Conservation (phyloP, 2,329 filamentous ascomycete species). For the Alternaria viburni region DNA sequence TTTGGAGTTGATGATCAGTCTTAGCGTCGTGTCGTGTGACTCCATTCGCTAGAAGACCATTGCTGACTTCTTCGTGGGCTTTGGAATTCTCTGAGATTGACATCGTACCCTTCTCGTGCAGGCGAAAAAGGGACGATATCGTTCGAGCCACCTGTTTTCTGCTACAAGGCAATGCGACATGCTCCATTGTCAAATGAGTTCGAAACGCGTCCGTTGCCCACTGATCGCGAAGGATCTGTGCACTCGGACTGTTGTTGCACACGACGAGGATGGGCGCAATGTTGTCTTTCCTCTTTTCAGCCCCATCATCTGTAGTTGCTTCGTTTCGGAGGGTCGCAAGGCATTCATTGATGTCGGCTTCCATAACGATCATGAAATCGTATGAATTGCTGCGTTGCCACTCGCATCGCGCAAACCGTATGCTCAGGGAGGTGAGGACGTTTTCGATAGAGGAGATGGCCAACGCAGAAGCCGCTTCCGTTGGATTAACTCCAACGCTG, state of each 20-base stretch:
- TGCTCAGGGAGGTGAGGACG: background rate
- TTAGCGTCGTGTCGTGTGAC: background rate
- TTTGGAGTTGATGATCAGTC: background rate
- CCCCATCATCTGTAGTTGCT: background rate
- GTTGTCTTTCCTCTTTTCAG: background rate
- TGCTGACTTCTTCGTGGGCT: background rate
- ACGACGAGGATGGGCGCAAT: background rate
- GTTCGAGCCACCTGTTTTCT: background rate
- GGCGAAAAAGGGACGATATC: background rate
- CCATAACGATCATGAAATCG: background rate
- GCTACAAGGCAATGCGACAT: background rate
- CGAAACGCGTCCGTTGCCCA: background rate
- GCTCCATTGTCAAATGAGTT: background rate
- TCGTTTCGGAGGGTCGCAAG: background rate
- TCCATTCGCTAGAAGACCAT: background rate
- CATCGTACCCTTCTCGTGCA: background rate
- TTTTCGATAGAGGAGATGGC: background rate
- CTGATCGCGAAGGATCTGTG: background rate
- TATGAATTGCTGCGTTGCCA: background rate
- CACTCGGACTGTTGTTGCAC: background rate
- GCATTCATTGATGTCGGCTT: background rate
- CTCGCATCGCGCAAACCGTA: background rate
- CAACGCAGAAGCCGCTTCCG: background rate
- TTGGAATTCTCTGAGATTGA: background rate
- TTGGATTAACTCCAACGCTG: background rate